Base-by-base conservation (phyloP, 345 rosid species). In the Citrus mangshanensis region DNA sequence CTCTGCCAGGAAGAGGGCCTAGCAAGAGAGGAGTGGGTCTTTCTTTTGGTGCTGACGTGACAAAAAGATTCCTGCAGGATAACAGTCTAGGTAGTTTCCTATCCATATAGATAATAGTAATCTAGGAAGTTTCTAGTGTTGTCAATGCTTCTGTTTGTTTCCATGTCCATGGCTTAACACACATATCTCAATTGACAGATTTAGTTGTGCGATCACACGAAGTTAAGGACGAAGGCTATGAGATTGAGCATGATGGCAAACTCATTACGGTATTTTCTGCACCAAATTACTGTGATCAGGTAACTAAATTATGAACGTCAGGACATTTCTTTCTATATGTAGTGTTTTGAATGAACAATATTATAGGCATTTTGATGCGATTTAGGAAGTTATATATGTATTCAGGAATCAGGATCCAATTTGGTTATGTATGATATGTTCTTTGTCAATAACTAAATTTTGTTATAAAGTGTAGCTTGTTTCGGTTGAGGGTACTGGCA, bases 261-360 rank as follows among this genome's bases (percentile, higher is more conserved):
- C 97, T 96, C 67, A 93, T 96, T 65, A 96, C 99, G 0, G 97
- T 96, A 68, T 96, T 96, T 81, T 96, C 99, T 64, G 99, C 99
- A 0, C 99, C 99, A 86, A 96, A 96, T 81, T 96, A 96, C 79
- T 96, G 99, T 87, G 99, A 96, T 80, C 98, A 94, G 99, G 98
- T 96, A 87, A 85, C 38, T 82, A 24, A 65, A 34, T 64, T 37
- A 10, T 21, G 8, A 30, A 8, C 6, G 13, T 28, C 37, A 0
- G 18, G 59, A 1, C 32, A 19, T 65, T 59, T 22, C 54, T 72
- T 73, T 61, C n/a, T 74, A 64, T 38, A 9, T 30, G 25, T 34
- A 32, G 13, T 30, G 32, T 64, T 42, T 67, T 66, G 8, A 34
- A 60, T 42, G 9, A 2, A 54, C 37, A 51, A 54, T 14, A 16